Evolutionary conservation across 306 rosid genomes (phyloP).

Genomic region (Bauhinia variegata): DNA sequence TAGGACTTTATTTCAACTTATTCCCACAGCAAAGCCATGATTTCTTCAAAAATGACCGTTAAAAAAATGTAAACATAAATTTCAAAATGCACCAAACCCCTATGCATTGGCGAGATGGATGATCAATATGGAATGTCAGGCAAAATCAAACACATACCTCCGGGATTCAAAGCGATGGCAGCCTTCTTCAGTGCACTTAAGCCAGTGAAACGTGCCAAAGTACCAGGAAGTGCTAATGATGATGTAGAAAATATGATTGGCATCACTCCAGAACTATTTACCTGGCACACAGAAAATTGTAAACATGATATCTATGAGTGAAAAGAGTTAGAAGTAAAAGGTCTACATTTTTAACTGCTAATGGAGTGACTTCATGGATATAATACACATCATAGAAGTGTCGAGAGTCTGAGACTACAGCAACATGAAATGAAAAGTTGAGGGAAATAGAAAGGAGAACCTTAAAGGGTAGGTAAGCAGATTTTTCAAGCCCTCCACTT

Average conservation of each 20-base stretch:
- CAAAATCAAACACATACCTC: constrained; percentile 53
- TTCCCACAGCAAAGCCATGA: constrained; percentile 18
- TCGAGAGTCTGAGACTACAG: constrained; percentile 23
- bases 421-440: constrained; percentile 29
- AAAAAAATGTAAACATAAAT: background rate
- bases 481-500: constrained; percentile 79
- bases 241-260: constrained; percentile 96
- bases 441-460: constrained; percentile 44
- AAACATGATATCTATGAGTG: constrained; percentile 4
- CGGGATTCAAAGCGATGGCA: constrained; percentile 87
- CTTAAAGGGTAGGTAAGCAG: constrained; percentile 96
- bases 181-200: constrained; percentile 72
- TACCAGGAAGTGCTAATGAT: constrained; percentile 92
- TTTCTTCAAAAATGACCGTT: constrained; percentile 1
- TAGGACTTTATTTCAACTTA: constrained; percentile 10
- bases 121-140: background rate
- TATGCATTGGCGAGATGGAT: constrained; percentile 7
- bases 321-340: constrained; percentile 6
- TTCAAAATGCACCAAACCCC: constrained; percentile 25
- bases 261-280: constrained; percentile 97
- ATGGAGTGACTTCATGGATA: constrained; percentile 7
- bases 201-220: constrained; percentile 94
- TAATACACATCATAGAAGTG: constrained; percentile 2
- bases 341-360: constrained; percentile 23
- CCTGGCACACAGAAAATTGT: constrained; percentile 51